Evolutionary conservation across 306 rosid genomes (phyloP), one percentile per base, ranked within the genome.

Genomic region (Citrullus mucosospermus): DNA sequence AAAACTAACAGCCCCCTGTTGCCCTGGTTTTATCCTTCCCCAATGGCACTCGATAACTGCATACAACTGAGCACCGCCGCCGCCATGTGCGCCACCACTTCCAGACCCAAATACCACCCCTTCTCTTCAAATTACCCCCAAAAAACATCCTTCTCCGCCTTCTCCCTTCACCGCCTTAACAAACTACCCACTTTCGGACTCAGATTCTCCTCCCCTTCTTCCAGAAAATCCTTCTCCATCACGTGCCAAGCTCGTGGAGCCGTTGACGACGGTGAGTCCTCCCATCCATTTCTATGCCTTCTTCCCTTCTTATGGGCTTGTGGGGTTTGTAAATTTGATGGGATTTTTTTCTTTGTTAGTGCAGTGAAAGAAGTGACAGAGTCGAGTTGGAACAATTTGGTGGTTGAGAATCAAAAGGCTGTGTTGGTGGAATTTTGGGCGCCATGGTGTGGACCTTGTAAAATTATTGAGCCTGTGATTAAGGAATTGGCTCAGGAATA

Each of bases 361-460:
- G 90, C 96, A 95, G 98, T 89, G 73, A 80, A 79, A 78, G 97
- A 71, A 75, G 97, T 88, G 82, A 88, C 86, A 22, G 97, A 92
- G 44, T 82, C 95, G 46, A 92, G 82, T 87, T 92, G 98, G 98
- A 67, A 87, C 7, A 78, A 80, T 22, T 87, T 88, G 59, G 98
- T 95, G 25, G 80, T 89, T 41, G 89, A 65, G 46, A 95, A 86
- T 83, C 87, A 88, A 43, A 87, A 74, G 44, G 92, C 97, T 30
- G 98, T 91, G 78, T 87, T 95, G 81, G 97, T 95, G 44, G 97
- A 94, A 57, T 94, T 94, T 80, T 92, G 97, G 98, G 97, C 98
- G 41, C 93, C 95, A 44, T 94, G 98, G 97, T 94, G 98, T 57
- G 98, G 97, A 72, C 97, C 97, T 5, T 94, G 97, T 81, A 82